These are phyloP conservation scores for Penicillium cataractarum DNA, from an alignment of 495 filamentous ascomycete genomes.

Conservation along the genomic window DNA sequence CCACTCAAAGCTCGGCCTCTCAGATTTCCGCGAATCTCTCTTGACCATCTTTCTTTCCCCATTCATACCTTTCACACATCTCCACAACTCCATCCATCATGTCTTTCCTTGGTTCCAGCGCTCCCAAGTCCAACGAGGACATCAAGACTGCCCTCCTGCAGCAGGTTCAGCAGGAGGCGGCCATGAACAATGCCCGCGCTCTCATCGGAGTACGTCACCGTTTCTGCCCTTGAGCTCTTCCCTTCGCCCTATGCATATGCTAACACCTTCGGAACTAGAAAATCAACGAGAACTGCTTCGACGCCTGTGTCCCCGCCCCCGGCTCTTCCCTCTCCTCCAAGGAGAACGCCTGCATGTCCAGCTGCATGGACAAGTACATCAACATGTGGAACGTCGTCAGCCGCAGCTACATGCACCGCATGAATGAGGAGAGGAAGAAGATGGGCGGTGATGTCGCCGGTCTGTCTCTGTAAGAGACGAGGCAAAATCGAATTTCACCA, in stretches of 20 bases:
- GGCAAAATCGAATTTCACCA: not conserved
- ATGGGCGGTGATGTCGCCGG: conserved; percentile 32
- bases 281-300: conserved; percentile 97
- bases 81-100: conserved; percentile 30
- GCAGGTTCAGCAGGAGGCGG: conserved; percentile 74
- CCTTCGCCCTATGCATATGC: not conserved
- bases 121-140: conserved; percentile 54
- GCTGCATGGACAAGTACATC: conserved; percentile 99
- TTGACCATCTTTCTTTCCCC: conserved; percentile 6
- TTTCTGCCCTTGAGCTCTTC: not conserved
- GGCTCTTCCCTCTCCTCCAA: conserved; percentile 71
- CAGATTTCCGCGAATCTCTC: conserved; percentile 10
- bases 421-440: conserved; percentile 64
- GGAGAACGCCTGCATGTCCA: conserved; percentile 77
- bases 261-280: conserved; percentile 57
- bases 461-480: conserved; percentile 19
- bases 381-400: conserved; percentile 86
- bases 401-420: conserved; percentile 69
- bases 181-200: conserved; percentile 71
- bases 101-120: conserved; percentile 44
- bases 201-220: conserved; percentile 68
- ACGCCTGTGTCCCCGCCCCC: conserved; percentile 86
- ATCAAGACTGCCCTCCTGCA: conserved; percentile 71
- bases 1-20: not conserved
- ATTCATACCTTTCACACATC: not conserved